phyloP scores from a whole-genome alignment of 106 monocot genomes.

The Dendrobium nobile region DNA sequence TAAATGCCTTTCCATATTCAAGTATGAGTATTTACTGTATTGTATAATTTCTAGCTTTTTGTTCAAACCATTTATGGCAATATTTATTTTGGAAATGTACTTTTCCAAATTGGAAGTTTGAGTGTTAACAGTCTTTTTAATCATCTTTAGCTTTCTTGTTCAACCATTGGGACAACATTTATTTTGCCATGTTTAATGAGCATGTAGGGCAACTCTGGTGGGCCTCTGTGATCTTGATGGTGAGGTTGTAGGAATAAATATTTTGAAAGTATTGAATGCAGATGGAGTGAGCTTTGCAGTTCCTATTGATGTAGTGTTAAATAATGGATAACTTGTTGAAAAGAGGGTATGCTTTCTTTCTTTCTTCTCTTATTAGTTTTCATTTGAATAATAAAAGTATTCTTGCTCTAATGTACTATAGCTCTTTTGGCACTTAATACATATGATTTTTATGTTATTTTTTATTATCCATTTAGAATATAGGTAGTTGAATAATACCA shows the following conservation, averaged over 20 bases:
- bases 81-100: not conserved
- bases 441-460: not conserved
- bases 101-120: not conserved
- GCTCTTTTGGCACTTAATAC: not conserved
- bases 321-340: constrained; percentile 77
- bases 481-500: not conserved
- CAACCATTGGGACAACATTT: not conserved
- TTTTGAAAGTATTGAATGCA: constrained; percentile 74
- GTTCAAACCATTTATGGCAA: not conserved
- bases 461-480: not conserved
- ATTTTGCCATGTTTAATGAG: constrained; percentile 5
- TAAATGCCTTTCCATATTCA: not conserved
- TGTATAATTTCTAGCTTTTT: not conserved
- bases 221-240: constrained; percentile 91
- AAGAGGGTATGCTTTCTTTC: constrained; percentile 49
- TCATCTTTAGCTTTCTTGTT: not conserved
- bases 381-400: not conserved
- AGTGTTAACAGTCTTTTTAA: not conserved
- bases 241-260: constrained; percentile 88
- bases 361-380: not conserved
- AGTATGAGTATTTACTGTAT: not conserved
- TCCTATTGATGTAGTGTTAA: constrained; percentile 67
- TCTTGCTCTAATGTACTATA: not conserved
- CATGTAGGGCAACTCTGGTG: constrained; percentile 89
- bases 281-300: constrained; percentile 96